A percentile compares a stretch with the other conserved stretches of the same genome.
Conservation (phyloP, 352 stramenopile species). For the Pythium myriotylum region DNA sequence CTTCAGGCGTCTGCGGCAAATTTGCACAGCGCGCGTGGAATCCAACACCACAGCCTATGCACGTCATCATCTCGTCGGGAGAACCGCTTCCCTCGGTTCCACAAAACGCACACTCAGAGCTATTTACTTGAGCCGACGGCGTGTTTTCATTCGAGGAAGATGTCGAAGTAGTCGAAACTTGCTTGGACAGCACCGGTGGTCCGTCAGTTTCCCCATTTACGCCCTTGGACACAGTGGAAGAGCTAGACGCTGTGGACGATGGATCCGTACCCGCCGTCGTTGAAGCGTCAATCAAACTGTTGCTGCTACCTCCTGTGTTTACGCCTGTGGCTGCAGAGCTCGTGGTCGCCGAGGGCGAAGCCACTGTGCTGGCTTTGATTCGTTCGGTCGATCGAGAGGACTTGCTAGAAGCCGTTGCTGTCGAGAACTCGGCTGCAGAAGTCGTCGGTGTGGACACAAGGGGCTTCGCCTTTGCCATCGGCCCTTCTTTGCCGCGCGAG, state of each 20-base stretch:
- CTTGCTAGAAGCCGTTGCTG: background rate
- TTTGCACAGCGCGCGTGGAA: conserved; percentile 75
- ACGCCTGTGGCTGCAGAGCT: background rate
- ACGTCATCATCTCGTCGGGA: conserved; percentile 46
- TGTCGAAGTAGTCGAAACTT: conserved; percentile 1
- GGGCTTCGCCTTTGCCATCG: conserved; percentile 6
- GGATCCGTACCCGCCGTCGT: background rate
- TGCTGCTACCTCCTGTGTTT: background rate
- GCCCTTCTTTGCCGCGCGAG: conserved; percentile 13
- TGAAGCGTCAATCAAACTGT: background rate
- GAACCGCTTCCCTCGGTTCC: conserved; percentile 1
- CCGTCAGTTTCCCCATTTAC: background rate
- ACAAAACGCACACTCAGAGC: conserved; percentile 20
- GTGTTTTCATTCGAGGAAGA: conserved; percentile 15
- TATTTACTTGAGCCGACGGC: conserved; percentile 12
- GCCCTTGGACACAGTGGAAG: background rate
- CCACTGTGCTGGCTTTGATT: background rate
- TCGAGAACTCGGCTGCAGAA: background rate
- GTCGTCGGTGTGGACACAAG: background rate
- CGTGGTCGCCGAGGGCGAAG: background rate
- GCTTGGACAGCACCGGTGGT: background rate
- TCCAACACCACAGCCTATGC: conserved; percentile 45
- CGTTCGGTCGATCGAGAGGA: background rate
- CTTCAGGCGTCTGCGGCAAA: conserved; percentile 59
- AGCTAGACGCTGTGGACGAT: background rate